Evolutionary conservation across 768 basidiomycete species (phyloP), one percentile per base, ranked within the genome.

Genomic region (Coprinellus aureogranulatus): DNA sequence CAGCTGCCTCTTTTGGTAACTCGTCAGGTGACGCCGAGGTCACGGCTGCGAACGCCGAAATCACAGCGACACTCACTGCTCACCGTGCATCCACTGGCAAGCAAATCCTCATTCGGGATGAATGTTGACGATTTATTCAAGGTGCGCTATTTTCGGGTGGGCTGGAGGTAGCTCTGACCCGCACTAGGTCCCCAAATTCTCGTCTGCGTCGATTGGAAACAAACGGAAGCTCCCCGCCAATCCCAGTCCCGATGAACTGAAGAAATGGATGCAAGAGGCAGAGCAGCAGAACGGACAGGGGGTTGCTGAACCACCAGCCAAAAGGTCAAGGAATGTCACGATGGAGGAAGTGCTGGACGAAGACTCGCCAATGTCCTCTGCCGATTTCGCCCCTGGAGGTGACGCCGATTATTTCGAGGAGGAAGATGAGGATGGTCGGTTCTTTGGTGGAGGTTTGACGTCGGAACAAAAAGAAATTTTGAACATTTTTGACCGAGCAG

Each of bases 401-500:
- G 94, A 96, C 62, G 89, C 91, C 0, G 93, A 95, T 67, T 95
- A 94, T 69, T 94, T 90, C 64, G 82, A 69, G 3, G 95, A 96
- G 64, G 94, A 95, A 71, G 94, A 95, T 66, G 91, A 89, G 23
- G 93, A 94, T 64, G 94, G 92, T 0, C 80, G 94, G 11, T 95
- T 96, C 73, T 96, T 88, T 66, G 97, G 97, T 39, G 94, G 95
- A 1, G 97, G 97, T 1, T 75, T 99, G 59, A 95, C 93, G 1
- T 81, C 79, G 39, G 89, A 94, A 68, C 97, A 99, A 75, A 95
- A 98, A 68, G 88, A 94, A 56, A 98, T 99, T 39, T 68, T 99
- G 57, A 93, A 91, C 62, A 95, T 99, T 58, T 96, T 99, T 69
- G 96, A 98, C 63, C 80, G 75, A 51, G 81, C 86, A 5, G 84